Evolutionary conservation across 257 asterid species (phyloP), one percentile per base, ranked within the genome.

Genomic region (Hygrophila difformis): DNA sequence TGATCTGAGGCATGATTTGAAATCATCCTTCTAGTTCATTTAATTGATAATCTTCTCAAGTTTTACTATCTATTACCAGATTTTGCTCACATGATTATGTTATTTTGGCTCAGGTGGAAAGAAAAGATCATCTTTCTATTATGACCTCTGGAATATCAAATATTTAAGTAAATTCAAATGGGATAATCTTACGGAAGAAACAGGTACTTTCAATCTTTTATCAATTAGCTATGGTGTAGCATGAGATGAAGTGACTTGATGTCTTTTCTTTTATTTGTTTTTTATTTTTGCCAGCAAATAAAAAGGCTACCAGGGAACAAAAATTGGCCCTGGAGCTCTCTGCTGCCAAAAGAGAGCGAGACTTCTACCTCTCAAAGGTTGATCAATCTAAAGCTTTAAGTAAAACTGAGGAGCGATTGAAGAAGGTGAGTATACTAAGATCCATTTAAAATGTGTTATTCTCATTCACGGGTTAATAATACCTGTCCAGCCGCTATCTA

Each of bases 111-210:
- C 63, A 91, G 98, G 98, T 68, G 98, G 96, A 58, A 76, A 47
- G 76, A 91, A 86, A 69, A 74, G 86, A 68, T 86, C 96, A 44
- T 12, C 78, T 36, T 86, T 89, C 69, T 78, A 82, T 56, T 91
- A 86, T 24, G 98, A 91, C 57, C 54, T 82, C 28, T 91, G 98
- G 96, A 91, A 91, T 67, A 76, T 91, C 74, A 91, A 91, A 61
- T 91, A 91, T 69, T 66, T 86, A 71, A 82, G 96, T 59, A 91
- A 91, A 71, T 80, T 91, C 73, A 91, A 82, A 78, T 91, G 98
- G 96, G 96, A 91, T 49, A 92, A 91, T 74, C 93, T 86, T 61
- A 82, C 84, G 4, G 93, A 67, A 51, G 98, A 86, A 65, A 79
- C 63, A 24, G 96, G 93, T 82, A 75, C 35, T 42, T 1, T 34